Base-by-base conservation (phyloP, 768 basidiomycete species). In the Tylopilus felleus region DNA sequence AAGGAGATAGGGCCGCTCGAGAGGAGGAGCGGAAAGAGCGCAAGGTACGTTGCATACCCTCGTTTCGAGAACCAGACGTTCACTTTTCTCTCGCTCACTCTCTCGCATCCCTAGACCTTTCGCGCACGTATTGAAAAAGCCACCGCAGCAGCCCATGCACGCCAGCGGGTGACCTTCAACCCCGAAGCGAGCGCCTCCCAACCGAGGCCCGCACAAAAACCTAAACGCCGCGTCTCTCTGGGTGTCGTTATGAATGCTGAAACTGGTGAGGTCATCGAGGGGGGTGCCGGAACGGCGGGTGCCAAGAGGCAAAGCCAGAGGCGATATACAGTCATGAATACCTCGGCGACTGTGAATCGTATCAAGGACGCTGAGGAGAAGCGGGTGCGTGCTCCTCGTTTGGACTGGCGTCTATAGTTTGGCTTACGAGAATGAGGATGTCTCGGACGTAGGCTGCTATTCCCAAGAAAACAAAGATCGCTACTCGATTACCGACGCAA, bases 311-410 rank as follows among this genome's bases (percentile, higher is more conserved):
- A 85, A 36, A 91, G 88, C 63, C 74, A 80, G 61, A 77, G 90
- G 33, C 78, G 75, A 51, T 81, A 86, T 56, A 90, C 90, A 0
- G 66, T 90, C n/a, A 72, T 83, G 61, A 90, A 83, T 59, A 88
- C 86, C 0, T 80, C 83, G 6, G 84, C 81, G 5, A 85, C 86
- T 3, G 83, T 80, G 29, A 80, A 73, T 49, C 74, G 87, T n/a
- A 73, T 84, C 49, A 88, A 83, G 57, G 77, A 81, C 47, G 83
- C 82, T 13, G 77, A 84, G 59, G 77, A 80, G 58, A 83, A 80
- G 62, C 85, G 80, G 72, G 88, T 81, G 43, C 33, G 75, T 67
- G 25, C 9, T 17, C 0, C 21, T 27, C 13, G 29, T 7, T 46
- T 33, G 16, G 21, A 17, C 17, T 23, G 8, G 13, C 8, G 8